phyloP scores from a whole-genome alignment of 2,329 filamentous ascomycete species.

The Coniochaeta hoffmannii region DNA sequence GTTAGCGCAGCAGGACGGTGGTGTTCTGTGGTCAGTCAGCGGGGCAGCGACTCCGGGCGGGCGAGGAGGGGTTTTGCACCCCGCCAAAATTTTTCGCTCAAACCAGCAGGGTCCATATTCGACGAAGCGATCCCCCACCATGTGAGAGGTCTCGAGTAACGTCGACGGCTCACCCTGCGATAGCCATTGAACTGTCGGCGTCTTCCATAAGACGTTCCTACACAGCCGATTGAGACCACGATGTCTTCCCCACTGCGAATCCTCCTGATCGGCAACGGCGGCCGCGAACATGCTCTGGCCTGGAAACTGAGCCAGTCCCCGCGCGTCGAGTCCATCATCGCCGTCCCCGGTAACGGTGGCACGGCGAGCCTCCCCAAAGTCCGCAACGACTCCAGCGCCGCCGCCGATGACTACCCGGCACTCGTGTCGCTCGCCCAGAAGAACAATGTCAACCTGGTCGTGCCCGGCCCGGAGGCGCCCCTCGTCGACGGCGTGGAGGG shows the following conservation, averaged over 20 bases:
- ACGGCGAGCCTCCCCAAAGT: conserved; percentile 66
- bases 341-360: conserved; percentile 77
- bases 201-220: not conserved
- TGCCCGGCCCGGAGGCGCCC: conserved; percentile 90
- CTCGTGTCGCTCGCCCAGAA: conserved; percentile 70
- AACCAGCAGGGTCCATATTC: not conserved
- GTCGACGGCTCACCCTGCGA: not conserved
- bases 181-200: not conserved
- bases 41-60: not conserved
- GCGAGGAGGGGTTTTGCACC: conserved; percentile 3
- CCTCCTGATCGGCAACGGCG: conserved; percentile 87
- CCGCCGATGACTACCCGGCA: conserved; percentile 67
- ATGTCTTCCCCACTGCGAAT: conserved; percentile 48
- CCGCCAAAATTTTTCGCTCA: conserved; percentile 9
- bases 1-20: no score
- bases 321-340: conserved; percentile 66
- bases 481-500: conserved; percentile 84
- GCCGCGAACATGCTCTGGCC: conserved; percentile 86
- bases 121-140: not conserved
- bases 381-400: conserved; percentile 61
- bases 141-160: not conserved
- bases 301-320: conserved; percentile 88
- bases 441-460: conserved; percentile 70
- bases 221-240: not conserved
- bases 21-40: no score